phyloP scores from a whole-genome alignment of 2,329 filamentous ascomycete species.

The Ustulina deusta region DNA sequence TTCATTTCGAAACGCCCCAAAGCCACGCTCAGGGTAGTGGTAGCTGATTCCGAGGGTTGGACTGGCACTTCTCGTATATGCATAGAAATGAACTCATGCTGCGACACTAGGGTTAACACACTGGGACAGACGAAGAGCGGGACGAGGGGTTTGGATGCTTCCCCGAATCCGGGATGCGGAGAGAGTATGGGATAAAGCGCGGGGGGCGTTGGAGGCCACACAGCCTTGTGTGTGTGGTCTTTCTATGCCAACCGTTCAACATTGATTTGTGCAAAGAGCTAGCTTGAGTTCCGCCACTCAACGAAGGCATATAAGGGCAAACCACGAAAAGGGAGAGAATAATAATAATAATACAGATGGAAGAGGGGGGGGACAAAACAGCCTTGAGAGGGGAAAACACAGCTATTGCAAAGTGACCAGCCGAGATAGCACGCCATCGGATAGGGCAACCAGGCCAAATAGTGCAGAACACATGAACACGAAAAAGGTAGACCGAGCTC shows the following conservation, averaged over 20 bases:
- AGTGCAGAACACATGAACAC: neutral
- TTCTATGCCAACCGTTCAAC: neutral
- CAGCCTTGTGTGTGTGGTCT: too few relatives aligned
- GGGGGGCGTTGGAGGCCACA: neutral
- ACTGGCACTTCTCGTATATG: constrained; percentile 20
- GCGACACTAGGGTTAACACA: neutral
- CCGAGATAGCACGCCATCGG: neutral
- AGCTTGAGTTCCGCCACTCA: neutral
- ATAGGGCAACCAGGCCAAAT: neutral
- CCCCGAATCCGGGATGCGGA: neutral
- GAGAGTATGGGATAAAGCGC: neutral
- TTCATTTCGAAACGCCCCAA: neutral
- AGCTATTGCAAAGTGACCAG: neutral
- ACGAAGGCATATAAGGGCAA: neutral
- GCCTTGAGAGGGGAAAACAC: neutral
- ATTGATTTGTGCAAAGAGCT: neutral
- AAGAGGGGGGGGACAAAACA: neutral
- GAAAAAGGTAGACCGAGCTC: neutral
- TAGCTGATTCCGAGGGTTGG: neutral
- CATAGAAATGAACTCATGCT: constrained; percentile 9
- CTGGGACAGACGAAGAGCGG: neutral
- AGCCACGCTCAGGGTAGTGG: too few relatives aligned
- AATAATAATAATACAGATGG: neutral
- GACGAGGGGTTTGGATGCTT: neutral
- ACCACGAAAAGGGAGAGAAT: neutral